Evolutionary conservation across 495 filamentous ascomycete genomes (phyloP), one percentile per base, ranked within the genome.

Genomic region (Daldinia caldariorum): DNA sequence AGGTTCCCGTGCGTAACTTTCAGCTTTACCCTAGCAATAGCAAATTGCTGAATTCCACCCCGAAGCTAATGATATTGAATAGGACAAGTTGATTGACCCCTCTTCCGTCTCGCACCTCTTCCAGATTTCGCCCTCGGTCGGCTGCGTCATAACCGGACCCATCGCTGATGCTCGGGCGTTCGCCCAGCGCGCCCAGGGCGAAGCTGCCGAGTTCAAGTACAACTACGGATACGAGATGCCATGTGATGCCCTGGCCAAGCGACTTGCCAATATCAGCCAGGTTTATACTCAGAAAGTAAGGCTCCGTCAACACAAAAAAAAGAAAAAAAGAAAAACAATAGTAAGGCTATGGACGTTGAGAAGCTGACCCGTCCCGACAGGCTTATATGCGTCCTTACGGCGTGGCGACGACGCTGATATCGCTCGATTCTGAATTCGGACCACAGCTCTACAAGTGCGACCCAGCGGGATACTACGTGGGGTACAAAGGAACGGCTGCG

Each of bases 141-240:
- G 95, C 63, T 97, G 93, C 77, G 95, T 98, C 73, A 97, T 98
- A 91, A 99, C 95, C 29, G 95, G 95, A 31, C 97, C 95, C 62
- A 98, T 98, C 79, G 95, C 95, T 69, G 95, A 99, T 86, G 95
- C 95, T 47, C 85, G 96, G 65, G 95, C 95, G 43, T 94, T 89
- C 63, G 93, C 97, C 49, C 90, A 91, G 80, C 90, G 95, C 72
- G 95, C 95, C 70, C 89, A 94, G 84, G 91, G 91, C 61, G 95
- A 99, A 83, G 96, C 95, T 67, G 96, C 94, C 53, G 93, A 98
- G 71, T 99, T 99, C 84, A 88, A 89, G 80, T 98, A 99, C 88
- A 97, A 97, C 80, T 97, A 88, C 77, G 95, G 95, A 78, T 99
- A 99, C 81, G 95, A 99, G 85, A 99, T 99, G 96, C 95, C 95